phyloP scores from a whole-genome alignment of 768 basidiomycete genomes.

The Suillus lakei region DNA sequence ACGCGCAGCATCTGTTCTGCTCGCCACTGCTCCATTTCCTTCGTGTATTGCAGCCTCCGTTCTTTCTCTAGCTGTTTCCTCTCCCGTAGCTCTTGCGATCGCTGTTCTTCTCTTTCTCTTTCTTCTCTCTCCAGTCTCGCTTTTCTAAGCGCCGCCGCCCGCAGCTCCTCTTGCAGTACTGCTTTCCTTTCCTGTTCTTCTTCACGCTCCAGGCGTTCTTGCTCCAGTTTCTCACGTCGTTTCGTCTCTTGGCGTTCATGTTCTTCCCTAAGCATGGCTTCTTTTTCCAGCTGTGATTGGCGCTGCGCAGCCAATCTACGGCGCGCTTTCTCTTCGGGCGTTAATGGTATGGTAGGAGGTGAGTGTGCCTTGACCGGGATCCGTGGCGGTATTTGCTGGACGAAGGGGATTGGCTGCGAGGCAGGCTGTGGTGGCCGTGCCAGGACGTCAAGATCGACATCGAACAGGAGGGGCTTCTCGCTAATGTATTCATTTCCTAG shows the following conservation, averaged over 20 bases:
- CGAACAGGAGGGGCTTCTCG: conserved; percentile 9
- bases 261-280: conserved; percentile 50
- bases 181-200: conserved; percentile 47
- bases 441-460: conserved; percentile 3
- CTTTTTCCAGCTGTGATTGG: conserved; percentile 42
- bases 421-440: conserved; percentile 13
- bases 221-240: conserved; percentile 26
- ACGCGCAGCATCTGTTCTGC: conserved; percentile 49
- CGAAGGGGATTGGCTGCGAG: neutral
- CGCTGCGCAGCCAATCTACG: conserved; percentile 26
- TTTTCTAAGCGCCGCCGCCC: conserved; percentile 40
- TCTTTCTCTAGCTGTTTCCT: conserved; percentile 51
- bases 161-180: conserved; percentile 47
- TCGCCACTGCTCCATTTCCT: conserved; percentile 57
- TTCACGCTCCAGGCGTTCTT: conserved; percentile 38
- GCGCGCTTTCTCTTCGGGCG: conserved; percentile 32
- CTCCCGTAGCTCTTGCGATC: conserved; percentile 48
- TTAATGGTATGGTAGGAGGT: conserved; percentile 15
- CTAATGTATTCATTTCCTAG: conserved; percentile 17
- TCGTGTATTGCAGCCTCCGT: conserved; percentile 54
- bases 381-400: conserved; percentile 7
- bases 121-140: conserved; percentile 43
- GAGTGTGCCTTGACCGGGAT: conserved; percentile 11
- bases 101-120: conserved; percentile 51
- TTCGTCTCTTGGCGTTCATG: conserved; percentile 43